Evolutionary conservation across 345 rosid genomes (phyloP), one percentile per base, ranked within the genome.

Genomic region (Rhodamnia rubescens): DNA sequence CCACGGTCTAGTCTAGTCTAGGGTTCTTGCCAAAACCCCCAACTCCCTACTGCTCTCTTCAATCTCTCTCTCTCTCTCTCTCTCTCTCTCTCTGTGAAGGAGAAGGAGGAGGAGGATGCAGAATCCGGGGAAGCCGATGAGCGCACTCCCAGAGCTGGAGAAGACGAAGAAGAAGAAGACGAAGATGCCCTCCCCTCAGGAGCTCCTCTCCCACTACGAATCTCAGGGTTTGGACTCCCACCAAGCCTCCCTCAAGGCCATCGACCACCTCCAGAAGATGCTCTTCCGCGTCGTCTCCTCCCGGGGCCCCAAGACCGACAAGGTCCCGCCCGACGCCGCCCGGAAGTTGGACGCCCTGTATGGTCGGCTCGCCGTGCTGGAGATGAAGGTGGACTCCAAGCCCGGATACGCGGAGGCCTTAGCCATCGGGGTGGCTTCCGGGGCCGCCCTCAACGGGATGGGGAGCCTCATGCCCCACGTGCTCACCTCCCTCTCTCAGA

Each of bases 341-440:
- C 93, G 94, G 75, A 96, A 92, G 90, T 85, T 96, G n/a, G 99
- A 96, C 85, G 88, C 89, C 74, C 59, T 91, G 50, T 88, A 86
- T 78, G 91, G 54, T 83, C 92, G 98, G 82, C 88, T 96, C 40
- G 93, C 95, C 0, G 90, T 96, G 57, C 90, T 94, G 36, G 98
- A 96, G 87, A 92, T 94, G 90, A 96, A 96, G 92, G 21, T 96
- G 53, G 99, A 96, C 82, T 89, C 95, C 29, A 96, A 95, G 90
- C 99, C 99, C 84, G 95, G 99, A 0, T 93, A 89, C 53, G 82
- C 84, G 8, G 92, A 92, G 89, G 92, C 95, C 36, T 92, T 95
- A 44, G 94, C 86, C 6, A 56, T 95, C 59, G 98, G 96, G 49
- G 80, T 95, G 82, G 96, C 94, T 82, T 93, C 98, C 58, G 95